Evolutionary conservation across 2,329 filamentous ascomycete species (phyloP).

Genomic region (Apiospora koreana): DNA sequence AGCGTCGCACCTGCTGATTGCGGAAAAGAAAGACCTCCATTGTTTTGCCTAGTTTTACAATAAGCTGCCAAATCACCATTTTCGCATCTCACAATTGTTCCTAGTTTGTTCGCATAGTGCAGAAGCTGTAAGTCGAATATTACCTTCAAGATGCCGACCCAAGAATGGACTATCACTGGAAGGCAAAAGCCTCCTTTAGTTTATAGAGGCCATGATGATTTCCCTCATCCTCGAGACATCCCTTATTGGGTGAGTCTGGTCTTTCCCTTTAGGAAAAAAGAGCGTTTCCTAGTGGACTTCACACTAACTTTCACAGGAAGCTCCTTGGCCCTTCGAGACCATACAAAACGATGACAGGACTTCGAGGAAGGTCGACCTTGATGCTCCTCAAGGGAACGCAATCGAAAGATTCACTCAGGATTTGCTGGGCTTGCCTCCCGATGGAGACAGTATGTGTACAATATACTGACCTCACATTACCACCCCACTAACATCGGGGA

Average conservation of each 20-base stretch:
- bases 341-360: neutral
- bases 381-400: rapidly evolving
- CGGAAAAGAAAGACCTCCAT: no score
- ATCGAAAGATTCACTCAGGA: neutral
- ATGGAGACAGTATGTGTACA: neutral
- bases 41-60: no score
- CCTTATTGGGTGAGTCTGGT: neutral
- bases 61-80: no score
- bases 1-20: no score
- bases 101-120: no score
- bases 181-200: neutral
- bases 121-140: neutral
- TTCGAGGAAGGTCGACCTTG: neutral
- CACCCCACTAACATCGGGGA: no score
- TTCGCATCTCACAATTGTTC: no score
- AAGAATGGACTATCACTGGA: neutral
- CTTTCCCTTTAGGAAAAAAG: neutral
- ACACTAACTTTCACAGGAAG: neutral
- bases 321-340: neutral
- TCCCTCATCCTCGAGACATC: neutral
- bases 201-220: neutral
- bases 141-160: neutral
- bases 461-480: no score
- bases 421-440: neutral
- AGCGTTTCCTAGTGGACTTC: neutral